These are phyloP conservation scores for Moniliophthora roreri DNA, from an alignment of 1,284 basidiomycete genomes.

Conservation along the genomic window DNA sequence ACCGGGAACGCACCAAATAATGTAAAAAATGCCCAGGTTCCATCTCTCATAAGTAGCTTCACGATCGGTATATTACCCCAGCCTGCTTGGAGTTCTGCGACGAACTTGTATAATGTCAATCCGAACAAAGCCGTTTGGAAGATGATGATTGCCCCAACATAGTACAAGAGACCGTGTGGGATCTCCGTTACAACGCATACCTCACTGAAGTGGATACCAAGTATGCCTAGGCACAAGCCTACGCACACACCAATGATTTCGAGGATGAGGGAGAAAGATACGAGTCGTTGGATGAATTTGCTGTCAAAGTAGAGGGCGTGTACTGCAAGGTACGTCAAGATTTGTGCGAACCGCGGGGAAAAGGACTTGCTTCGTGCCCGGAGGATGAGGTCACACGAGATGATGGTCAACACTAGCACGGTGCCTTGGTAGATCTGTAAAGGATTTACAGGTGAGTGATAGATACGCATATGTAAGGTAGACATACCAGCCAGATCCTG, in stretches of 20 bases:
- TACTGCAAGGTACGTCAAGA: neutral
- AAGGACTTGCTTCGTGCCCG: slow-evolving; percentile 3
- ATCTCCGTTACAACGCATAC: neutral
- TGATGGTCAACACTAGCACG: neutral
- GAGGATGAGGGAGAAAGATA: neutral
- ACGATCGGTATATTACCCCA: slow-evolving; percentile 31
- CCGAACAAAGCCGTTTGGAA: slow-evolving; percentile 36
- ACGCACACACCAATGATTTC: slow-evolving; percentile 6
- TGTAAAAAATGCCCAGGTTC: slow-evolving; percentile 24
- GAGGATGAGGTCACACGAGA: slow-evolving; percentile 3
- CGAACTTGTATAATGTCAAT: slow-evolving; percentile 32
- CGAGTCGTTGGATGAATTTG: neutral
- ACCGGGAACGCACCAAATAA: neutral
- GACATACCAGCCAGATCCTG: slow-evolving; percentile 2
- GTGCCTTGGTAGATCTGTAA: slow-evolving; percentile 3
- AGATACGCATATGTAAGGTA: neutral
- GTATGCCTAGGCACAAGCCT: slow-evolving; percentile 2
- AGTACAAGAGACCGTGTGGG: slow-evolving; percentile 5
- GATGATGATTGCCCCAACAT: slow-evolving; percentile 26
- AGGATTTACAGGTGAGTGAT: neutral
- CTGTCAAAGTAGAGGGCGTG: slow-evolving; percentile 6
- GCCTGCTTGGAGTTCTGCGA: slow-evolving; percentile 26
- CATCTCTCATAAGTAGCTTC: slow-evolving; percentile 34
- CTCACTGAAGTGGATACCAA: slow-evolving; percentile 1
- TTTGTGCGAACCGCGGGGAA: neutral